Percentiles rank a stretch among this genome's conserved stretches.
phyloP scores from a whole-genome alignment of 2,329 filamentous ascomycete species.

The Ceratocystis smalleyi region DNA sequence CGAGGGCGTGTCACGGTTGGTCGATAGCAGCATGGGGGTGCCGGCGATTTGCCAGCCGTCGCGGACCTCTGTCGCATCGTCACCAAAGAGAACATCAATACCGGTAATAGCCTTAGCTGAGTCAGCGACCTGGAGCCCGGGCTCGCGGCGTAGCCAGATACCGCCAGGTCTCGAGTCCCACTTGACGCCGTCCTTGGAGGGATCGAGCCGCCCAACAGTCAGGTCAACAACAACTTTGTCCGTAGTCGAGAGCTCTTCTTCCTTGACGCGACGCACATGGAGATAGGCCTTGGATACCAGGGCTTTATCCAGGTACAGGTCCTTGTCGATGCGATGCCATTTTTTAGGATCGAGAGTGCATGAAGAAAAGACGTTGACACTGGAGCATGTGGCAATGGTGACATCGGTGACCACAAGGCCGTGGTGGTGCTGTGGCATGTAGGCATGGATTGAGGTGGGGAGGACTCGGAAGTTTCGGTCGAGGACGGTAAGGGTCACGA shows the following conservation, averaged over 20 bases:
- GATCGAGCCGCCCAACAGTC: conserved; percentile 56
- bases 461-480: conserved; percentile 81
- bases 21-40: conserved; percentile 55
- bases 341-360: conserved; percentile 55
- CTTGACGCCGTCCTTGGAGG: conserved; percentile 32
- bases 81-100: conserved; percentile 74
- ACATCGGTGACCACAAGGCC: conserved; percentile 78
- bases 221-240: conserved; percentile 73
- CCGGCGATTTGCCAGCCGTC: conserved; percentile 69
- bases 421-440: conserved; percentile 71
- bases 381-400: conserved; percentile 59
- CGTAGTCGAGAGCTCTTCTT: conserved; percentile 59
- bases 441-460: conserved; percentile 69
- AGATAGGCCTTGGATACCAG: conserved; percentile 67
- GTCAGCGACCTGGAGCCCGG: conserved; percentile 58
- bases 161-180: conserved; percentile 70
- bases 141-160: conserved; percentile 66
- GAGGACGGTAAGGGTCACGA: conserved; percentile 63
- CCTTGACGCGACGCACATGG: conserved; percentile 67
- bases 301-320: conserved; percentile 61
- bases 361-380: conserved; percentile 55
- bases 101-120: conserved; percentile 60
- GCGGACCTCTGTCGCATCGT: conserved; percentile 80
- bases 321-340: conserved; percentile 81
- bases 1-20: conserved; percentile 44